Evolutionary conservation across 2,329 filamentous ascomycete genomes (phyloP).

Genomic region (Tolypocladium pustulatum): DNA sequence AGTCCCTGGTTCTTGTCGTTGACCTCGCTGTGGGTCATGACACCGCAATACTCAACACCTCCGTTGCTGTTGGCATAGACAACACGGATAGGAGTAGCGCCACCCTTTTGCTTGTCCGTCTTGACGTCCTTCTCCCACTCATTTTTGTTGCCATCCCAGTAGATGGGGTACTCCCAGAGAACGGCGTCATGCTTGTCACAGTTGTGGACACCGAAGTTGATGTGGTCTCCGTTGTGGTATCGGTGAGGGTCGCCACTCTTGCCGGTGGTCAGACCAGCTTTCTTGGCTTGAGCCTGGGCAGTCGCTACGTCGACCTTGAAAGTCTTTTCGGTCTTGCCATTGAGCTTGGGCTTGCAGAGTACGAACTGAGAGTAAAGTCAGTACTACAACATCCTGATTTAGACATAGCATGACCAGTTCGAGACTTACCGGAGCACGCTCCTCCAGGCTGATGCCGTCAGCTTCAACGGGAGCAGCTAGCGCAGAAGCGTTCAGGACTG

Average conservation of each 20-base stretch:
- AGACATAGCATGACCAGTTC: background rate
- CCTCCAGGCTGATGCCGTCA: background rate
- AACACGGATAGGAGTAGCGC: conserved; percentile 3
- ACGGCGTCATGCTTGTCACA: background rate
- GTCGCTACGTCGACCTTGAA: background rate
- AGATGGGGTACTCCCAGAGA: conserved; percentile 4
- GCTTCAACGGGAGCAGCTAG: background rate
- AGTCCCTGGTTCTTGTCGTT: conserved; percentile 1
- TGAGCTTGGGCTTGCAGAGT: conserved; percentile 1
- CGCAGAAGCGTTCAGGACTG: background rate
- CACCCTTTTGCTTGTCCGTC: conserved; percentile 1
- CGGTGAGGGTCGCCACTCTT: conserved; percentile 4
- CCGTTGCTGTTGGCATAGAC: conserved; percentile 3
- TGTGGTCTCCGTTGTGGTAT: conserved; percentile 1
- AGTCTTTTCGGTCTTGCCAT: background rate
- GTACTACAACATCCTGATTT: background rate
- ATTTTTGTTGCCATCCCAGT: conserved; percentile 1
- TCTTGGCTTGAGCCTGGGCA: background rate
- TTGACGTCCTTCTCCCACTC: conserved; percentile 3
- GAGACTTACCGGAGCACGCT: background rate
- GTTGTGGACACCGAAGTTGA: background rate
- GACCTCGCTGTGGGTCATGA: conserved; percentile 3
- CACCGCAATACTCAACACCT: conserved; percentile 1
- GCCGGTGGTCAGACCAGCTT: conserved; percentile 1
- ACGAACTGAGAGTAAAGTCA: background rate